phyloP scores from a whole-genome alignment of 257 asterid species.

The Voacanga thouarsii region DNA sequence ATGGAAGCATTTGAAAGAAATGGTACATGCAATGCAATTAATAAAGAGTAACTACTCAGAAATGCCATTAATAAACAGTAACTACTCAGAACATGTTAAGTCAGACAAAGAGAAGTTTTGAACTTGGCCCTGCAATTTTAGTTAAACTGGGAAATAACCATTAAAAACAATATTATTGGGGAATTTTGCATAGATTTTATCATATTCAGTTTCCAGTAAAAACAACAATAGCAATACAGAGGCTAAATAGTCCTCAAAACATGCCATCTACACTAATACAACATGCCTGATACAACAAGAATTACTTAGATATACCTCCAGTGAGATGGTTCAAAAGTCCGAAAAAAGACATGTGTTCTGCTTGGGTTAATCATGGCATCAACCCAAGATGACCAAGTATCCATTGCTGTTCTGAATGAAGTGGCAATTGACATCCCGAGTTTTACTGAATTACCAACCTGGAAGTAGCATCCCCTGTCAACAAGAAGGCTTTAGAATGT shows the following conservation, averaged over 20 bases:
- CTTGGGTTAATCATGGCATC: conserved; percentile 49
- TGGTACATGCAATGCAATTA: not conserved
- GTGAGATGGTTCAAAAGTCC: conserved; percentile 82
- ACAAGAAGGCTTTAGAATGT: conserved; percentile 25
- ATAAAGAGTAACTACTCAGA: not conserved
- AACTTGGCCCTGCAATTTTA: not conserved
- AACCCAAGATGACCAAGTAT: conserved; percentile 79
- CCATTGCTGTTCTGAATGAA: conserved; percentile 56
- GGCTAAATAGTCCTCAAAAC: not conserved
- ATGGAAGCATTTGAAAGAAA: not conserved
- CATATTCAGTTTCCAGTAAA: not conserved
- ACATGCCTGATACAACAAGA: conserved; percentile 3
- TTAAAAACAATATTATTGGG: not conserved
- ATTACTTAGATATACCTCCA: conserved; percentile 54
- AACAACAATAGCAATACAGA: not conserved
- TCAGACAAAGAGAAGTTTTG: not conserved
- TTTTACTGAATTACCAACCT: conserved; percentile 47
- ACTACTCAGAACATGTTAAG: not conserved
- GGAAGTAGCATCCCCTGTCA: conserved; percentile 84
- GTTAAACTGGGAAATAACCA: not conserved
- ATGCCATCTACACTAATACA: not conserved
- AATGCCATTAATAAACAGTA: not conserved
- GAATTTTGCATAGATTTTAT: not conserved
- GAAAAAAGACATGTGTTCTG: conserved; percentile 56
- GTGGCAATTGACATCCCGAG: conserved; percentile 58